Base-by-base conservation (phyloP, 352 stramenopile species). In the Thalassiosira livingstoniorum region DNA sequence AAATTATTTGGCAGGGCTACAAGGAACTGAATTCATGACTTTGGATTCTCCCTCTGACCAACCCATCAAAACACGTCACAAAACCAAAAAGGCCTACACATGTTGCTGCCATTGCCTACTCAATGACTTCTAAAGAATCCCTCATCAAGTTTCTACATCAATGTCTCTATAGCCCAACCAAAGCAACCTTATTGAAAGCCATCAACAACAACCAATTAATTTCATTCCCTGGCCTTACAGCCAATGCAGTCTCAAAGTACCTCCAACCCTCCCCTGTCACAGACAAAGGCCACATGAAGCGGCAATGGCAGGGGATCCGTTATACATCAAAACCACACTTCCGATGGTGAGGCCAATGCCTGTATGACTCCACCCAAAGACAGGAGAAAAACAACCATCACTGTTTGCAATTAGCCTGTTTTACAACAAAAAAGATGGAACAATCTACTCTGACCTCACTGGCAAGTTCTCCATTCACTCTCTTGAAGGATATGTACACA, bases 401-500 rank as follows among this genome's bases (percentile, higher is more conserved):
- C n/a, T n/a, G n/a, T n/a, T n/a, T n/a, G n/a, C n/a, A n/a, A n/a
- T n/a, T n/a, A n/a, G n/a, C n/a, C n/a, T n/a, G n/a, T n/a, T n/a
- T n/a, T n/a, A n/a, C n/a, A n/a, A n/a, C n/a, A n/a, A n/a, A 32
- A 35, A 71, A 55, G 34, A 10, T 2, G 74, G 74, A 18, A 83
- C 61, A 25, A 63, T 82, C 0, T 82, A 80, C 43, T 80, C 73
- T 0, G 74, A 83, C 32, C n/a, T 15, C 11, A 87, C 80, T 31
- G 80, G 74, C 0, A 31, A 25, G 0, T 58, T 87, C 27, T 69
- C 80, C 31, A n/a, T 32, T 13, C 2, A 2, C 11, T 76, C 75
- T 2, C 29, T 75, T 2, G 51, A 85, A n/a, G 81, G 81, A 18
- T 64, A 81, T 11, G 43, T 72, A 29, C 78, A 80, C 32, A 54